phyloP scores from a whole-genome alignment of 2,329 filamentous ascomycete genomes.

The Chaetomium sp. region DNA sequence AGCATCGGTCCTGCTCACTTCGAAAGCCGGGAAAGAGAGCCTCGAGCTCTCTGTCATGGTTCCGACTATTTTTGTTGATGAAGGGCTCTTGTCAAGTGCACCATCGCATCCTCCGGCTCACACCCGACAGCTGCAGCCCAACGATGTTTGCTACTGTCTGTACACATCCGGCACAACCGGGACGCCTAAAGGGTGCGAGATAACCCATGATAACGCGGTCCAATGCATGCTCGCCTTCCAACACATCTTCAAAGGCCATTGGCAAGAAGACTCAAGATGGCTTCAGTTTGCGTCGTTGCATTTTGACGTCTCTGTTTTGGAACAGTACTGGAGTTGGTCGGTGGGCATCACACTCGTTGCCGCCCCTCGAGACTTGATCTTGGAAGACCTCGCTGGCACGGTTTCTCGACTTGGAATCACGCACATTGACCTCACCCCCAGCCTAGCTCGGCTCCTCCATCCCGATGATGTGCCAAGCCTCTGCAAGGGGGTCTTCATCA shows the following conservation, averaged over 20 bases:
- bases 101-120: slow-evolving; percentile 37
- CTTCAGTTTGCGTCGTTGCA: slow-evolving; percentile 93
- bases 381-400: slow-evolving; percentile 76
- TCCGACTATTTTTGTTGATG: slow-evolving; percentile 41
- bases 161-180: slow-evolving; percentile 90
- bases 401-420: slow-evolving; percentile 76
- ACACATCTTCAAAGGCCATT: slow-evolving; percentile 72
- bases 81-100: slow-evolving; percentile 37
- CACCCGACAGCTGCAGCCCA: slow-evolving; percentile 43
- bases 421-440: slow-evolving; percentile 90
- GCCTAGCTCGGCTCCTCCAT: slow-evolving; percentile 74
- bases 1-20: slow-evolving; percentile 64
- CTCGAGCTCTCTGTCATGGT: slow-evolving; percentile 42
- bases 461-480: slow-evolving; percentile 80
- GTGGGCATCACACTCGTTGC: slow-evolving; percentile 83
- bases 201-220: slow-evolving; percentile 85
- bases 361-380: slow-evolving; percentile 79
- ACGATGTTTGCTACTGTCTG: slow-evolving; percentile 75
- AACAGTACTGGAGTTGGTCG: slow-evolving; percentile 96
- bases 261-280: slow-evolving; percentile 75
- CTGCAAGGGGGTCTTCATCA: slow-evolving; percentile 86
- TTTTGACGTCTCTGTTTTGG: slow-evolving; percentile 90
- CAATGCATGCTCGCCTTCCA: slow-evolving; percentile 90
- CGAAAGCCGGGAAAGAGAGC: slow-evolving; percentile 34
- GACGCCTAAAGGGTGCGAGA: slow-evolving; percentile 82